Evolutionary conservation across 2,329 filamentous ascomycete genomes (phyloP).

Genomic region (Colletotrichum godetiae): DNA sequence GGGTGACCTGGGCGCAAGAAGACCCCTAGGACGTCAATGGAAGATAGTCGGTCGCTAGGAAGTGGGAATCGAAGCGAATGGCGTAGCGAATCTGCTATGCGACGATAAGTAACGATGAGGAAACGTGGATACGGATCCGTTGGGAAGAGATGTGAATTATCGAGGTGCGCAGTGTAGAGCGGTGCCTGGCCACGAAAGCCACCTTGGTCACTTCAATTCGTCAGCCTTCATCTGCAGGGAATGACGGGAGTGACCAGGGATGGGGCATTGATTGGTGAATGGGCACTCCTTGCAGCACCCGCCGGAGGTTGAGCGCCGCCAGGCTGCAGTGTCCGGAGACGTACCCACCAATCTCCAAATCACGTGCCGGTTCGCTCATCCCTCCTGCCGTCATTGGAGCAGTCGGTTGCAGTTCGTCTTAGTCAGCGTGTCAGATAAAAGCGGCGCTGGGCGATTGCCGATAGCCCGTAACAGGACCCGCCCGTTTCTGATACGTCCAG

Average conservation of each 20-base stretch:
- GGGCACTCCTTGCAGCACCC: constrained; percentile 21
- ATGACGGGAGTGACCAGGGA: constrained; percentile 23
- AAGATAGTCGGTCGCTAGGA: not conserved
- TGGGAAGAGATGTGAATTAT: not conserved
- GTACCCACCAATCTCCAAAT: not conserved
- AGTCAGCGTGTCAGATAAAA: not conserved
- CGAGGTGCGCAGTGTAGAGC: not conserved
- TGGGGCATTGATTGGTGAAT: constrained; percentile 30
- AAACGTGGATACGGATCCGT: not conserved
- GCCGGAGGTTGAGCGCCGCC: not conserved
- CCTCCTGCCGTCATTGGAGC: not conserved
- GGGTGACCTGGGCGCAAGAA: not conserved
- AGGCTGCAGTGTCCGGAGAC: constrained; percentile 5
- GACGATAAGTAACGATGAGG: not conserved
- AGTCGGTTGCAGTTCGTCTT: not conserved
- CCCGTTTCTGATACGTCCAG: not conserved
- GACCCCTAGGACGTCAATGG: constrained; percentile 25
- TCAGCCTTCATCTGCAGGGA: constrained; percentile 32
- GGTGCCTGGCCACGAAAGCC: constrained; percentile 2
- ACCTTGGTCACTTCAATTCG: constrained; percentile 26
- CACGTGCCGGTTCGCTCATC: not conserved
- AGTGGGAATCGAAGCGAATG: not conserved
- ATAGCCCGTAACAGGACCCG: not conserved
- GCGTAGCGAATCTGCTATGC: not conserved
- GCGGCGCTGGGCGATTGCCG: not conserved